phyloP scores from a whole-genome alignment of 805 yeast genomes.

The Kodamaea hsintzibuensis region DNA sequence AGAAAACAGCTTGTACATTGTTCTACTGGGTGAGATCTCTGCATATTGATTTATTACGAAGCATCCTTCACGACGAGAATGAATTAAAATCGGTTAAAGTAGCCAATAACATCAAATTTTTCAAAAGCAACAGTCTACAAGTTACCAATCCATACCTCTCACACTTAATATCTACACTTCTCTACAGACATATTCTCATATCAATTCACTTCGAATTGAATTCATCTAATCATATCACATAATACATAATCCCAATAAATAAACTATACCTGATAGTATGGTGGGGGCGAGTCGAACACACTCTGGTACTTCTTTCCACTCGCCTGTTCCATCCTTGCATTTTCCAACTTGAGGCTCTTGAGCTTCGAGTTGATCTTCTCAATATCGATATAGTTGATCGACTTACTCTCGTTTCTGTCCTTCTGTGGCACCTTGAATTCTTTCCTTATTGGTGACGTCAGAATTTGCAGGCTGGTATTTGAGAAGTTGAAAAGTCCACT shows the following conservation, averaged over 20 bases:
- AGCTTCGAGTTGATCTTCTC: constrained; percentile 27
- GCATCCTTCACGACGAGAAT: too few species aligned
- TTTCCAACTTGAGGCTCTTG: constrained; percentile 15
- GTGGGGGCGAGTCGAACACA: constrained; percentile 25
- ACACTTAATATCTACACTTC: too few species aligned
- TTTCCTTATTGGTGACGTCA: constrained; percentile 30
- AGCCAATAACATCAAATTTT: too few species aligned
- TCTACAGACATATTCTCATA: not conserved
- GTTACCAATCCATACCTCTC: too few species aligned
- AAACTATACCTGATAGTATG: constrained; percentile 17
- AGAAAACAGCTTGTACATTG: too few species aligned
- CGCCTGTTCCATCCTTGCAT: constrained; percentile 9
- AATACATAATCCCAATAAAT: constrained; percentile 1
- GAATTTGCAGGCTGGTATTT: constrained; percentile 18
- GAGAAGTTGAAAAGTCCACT: constrained; percentile 36
- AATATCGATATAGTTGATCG: constrained; percentile 30
- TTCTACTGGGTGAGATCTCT: too few species aligned
- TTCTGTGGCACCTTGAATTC: constrained; percentile 13
- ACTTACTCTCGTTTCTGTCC: constrained; percentile 18
- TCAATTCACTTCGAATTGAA: not conserved
- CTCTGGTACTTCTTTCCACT: constrained; percentile 1
- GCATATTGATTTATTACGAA: too few species aligned
- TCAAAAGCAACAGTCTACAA: too few species aligned
- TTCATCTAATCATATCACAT: not conserved
- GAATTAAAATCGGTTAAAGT: too few species aligned